A percentile compares a stretch with the other conserved stretches of the same genome.
phyloP scores from a whole-genome alignment of 2,329 filamentous ascomycete genomes.

The Fusarium nygamai region DNA sequence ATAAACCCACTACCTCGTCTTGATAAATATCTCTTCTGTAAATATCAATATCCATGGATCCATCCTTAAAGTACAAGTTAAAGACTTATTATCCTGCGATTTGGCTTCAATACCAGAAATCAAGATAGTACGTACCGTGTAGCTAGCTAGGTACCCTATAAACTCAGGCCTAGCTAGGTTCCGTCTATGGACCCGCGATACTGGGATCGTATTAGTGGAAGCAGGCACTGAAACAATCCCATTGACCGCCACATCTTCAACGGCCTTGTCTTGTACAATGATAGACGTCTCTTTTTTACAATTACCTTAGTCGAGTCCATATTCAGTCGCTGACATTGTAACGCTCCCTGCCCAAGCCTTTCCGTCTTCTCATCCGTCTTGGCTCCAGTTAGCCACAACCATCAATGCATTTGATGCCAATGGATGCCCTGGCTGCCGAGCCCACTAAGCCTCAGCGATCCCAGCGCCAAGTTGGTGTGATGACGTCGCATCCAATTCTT shows the following conservation, averaged over 20 bases:
- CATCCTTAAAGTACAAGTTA: neutral
- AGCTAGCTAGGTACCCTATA: neutral
- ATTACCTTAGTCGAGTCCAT: neutral
- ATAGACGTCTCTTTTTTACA: neutral
- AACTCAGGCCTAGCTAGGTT: neutral
- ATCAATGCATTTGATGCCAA: neutral
- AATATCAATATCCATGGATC: neutral
- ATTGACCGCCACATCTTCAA: neutral
- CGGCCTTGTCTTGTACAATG: neutral
- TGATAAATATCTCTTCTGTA: neutral
- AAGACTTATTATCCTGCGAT: neutral
- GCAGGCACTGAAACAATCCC: conserved; percentile 2
- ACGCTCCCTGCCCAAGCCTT: neutral
- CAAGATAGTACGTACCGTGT: neutral
- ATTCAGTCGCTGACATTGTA: neutral
- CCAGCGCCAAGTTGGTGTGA: conserved; percentile 21
- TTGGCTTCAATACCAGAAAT: neutral
- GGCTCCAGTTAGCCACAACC: neutral
- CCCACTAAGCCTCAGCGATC: conserved; percentile 26
- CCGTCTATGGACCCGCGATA: neutral
- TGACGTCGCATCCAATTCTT: conserved; percentile 29
- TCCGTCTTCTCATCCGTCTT: conserved; percentile 1
- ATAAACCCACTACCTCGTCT: neutral
- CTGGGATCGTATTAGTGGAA: neutral
- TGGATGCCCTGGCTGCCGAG: neutral